These are phyloP conservation scores for Malus fusca DNA, from an alignment of 306 rosid species.

Conservation along the genomic window DNA sequence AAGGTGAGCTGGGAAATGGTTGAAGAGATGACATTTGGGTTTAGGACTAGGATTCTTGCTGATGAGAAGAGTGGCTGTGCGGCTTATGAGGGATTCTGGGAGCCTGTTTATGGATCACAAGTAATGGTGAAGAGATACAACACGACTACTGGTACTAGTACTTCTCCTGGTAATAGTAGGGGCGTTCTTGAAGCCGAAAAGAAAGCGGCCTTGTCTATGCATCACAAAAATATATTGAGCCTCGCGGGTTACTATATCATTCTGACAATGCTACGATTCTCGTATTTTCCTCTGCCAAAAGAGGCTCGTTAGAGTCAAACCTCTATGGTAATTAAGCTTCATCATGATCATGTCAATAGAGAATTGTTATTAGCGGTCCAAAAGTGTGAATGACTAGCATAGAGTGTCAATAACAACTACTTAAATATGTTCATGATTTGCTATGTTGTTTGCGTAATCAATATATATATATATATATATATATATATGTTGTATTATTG, in stretches of 20 bases:
- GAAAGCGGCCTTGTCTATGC: constrained; percentile 16
- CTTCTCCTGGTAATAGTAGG: not conserved
- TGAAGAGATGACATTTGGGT: constrained; percentile 7
- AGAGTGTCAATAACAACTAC: no score
- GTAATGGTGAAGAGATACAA: constrained; percentile 10
- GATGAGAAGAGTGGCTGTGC: not conserved
- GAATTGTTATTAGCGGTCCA: not conserved
- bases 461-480: no score
- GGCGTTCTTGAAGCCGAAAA: constrained; percentile 15
- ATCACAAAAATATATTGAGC: constrained; percentile 14
- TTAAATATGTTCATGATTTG: not conserved
- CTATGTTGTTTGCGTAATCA: not conserved
- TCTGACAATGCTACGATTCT: not conserved
- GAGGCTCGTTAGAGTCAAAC: constrained; percentile 3
- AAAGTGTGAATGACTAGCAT: not conserved
- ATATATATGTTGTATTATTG: not conserved
- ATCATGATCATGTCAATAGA: not conserved
- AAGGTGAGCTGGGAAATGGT: constrained; percentile 14
- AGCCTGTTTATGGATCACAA: not conserved
- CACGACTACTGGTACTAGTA: not conserved
- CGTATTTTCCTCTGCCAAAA: constrained; percentile 7
- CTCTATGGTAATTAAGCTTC: not conserved
- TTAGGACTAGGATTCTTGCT: not conserved
- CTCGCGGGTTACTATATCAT: constrained; percentile 2
- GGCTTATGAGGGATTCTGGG: constrained; percentile 5